Base-by-base conservation (phyloP, 2,329 filamentous ascomycete species). In the Volutella citrinella region DNA sequence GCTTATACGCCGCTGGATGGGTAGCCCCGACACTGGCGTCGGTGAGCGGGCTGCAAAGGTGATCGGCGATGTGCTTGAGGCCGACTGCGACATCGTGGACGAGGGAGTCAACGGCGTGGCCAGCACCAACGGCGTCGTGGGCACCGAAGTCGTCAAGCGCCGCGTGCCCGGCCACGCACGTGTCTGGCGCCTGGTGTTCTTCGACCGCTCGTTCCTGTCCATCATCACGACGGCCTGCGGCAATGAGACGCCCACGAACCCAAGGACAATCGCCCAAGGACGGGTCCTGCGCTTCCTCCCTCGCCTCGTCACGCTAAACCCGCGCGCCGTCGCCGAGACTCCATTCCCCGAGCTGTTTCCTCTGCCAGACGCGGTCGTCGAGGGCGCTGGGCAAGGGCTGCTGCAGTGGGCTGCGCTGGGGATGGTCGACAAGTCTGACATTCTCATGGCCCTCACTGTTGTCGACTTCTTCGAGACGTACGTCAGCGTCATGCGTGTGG, bases 401-500 rank as follows among this genome's bases (percentile, higher is more conserved):
- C 56, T 79, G 5, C 68, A 70, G 27, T 78, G 73, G 49, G 72
- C 68, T 5, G 66, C 68, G 7, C 52, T 77, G 18, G 57, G 49
- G 34, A 77, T 78, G 74, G 63, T 76, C 17, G 69, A 72, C 38
- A 63, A 49, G 34, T 49, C 57, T 1, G 75, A 78, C 34, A 38
- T 57, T 14, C 60, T 79, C 15, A 71, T 78, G 67, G 65, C 70
- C 26, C 54, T 72, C 7, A 72, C 45, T 33, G 60, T 77, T 14
- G 55, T 74, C n/a, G 70, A 76, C 42, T 78, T 76, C 39, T 72
- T 72, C 45, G 70, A 76, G 56, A 57, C 61, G 7, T 57, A 77
- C 14, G 55, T 77, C 18, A 69, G 64, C 30, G 59, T 72, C 20
- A 64, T 75, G 60, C 57, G 69, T 11, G 53, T 69, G 5, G 59